phyloP scores from a whole-genome alignment of 2,329 filamentous ascomycete genomes.

The Aaosphaeria pasadenensis region DNA sequence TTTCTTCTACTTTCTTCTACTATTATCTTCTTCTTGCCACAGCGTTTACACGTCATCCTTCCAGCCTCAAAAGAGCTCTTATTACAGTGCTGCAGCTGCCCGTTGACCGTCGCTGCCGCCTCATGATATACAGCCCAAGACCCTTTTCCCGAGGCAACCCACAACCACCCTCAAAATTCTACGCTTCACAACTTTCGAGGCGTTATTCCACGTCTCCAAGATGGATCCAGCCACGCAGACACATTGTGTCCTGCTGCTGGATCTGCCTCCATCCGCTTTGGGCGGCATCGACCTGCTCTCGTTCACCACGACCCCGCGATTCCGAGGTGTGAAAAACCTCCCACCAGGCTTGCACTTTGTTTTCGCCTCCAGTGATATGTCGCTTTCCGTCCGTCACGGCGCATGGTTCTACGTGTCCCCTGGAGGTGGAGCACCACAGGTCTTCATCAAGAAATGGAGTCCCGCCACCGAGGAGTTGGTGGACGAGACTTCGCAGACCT shows the following conservation, averaged over 20 bases:
- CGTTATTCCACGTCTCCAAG: constrained; percentile 29
- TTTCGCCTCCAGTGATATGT: constrained; percentile 57
- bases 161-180: constrained; percentile 27
- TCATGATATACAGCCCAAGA: not conserved
- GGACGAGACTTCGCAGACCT: constrained; percentile 40
- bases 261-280: constrained; percentile 44
- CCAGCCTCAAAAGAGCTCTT: too few species aligned
- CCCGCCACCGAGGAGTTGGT: constrained; percentile 44
- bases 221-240: constrained; percentile 34
- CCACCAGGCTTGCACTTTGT: constrained; percentile 60
- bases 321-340: constrained; percentile 59
- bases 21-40: too few species aligned
- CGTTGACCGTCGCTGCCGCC: too few species aligned
- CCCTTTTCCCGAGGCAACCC: not conserved
- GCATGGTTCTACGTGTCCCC: constrained; percentile 57
- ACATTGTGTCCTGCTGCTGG: constrained; percentile 42
- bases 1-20: too few species aligned
- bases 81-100: too few species aligned
- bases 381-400: constrained; percentile 59
- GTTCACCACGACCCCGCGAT: constrained; percentile 61
- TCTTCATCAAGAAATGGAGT: constrained; percentile 59
- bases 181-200: constrained; percentile 31
- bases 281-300: constrained; percentile 58
- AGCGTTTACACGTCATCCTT: too few species aligned
- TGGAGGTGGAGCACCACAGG: constrained; percentile 31